These are phyloP conservation scores for Cynanchum wilfordii DNA, from an alignment of 257 asterid genomes.

Conservation along the genomic window DNA sequence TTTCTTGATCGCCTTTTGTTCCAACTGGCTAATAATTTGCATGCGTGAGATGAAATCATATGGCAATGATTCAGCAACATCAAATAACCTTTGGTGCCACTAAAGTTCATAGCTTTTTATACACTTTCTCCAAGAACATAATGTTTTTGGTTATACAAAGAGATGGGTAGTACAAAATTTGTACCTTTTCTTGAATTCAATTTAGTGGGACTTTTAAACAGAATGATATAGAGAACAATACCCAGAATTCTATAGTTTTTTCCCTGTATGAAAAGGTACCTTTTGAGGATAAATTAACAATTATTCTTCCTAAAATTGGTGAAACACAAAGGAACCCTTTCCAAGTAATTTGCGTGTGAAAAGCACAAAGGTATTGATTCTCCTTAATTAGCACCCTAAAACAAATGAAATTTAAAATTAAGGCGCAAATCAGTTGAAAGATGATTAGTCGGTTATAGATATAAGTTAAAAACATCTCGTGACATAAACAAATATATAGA, in stretches of 20 bases:
- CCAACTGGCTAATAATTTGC: background rate
- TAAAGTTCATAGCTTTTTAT: background rate
- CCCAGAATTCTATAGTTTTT: background rate
- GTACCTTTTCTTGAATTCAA: background rate
- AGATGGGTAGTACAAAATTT: background rate
- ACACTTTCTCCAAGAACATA: background rate
- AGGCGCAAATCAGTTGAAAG: too few species aligned
- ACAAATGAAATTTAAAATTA: background rate
- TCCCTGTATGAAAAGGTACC: background rate
- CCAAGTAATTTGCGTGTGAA: background rate
- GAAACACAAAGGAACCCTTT: background rate
- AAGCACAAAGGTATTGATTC: conserved; percentile 13
- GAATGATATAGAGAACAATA: background rate
- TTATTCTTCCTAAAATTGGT: background rate
- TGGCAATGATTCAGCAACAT: background rate
- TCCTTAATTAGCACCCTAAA: background rate
- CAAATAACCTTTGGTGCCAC: background rate
- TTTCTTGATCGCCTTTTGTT: background rate
- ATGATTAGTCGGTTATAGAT: too few species aligned
- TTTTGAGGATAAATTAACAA: background rate
- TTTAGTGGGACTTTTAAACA: background rate
- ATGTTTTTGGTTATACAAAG: background rate
- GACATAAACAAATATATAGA: background rate
- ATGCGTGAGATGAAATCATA: background rate
- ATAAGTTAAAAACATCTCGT: too few species aligned